Conservation (phyloP, 352 stramenopile genomes). For the Pythium myriotylum region DNA sequence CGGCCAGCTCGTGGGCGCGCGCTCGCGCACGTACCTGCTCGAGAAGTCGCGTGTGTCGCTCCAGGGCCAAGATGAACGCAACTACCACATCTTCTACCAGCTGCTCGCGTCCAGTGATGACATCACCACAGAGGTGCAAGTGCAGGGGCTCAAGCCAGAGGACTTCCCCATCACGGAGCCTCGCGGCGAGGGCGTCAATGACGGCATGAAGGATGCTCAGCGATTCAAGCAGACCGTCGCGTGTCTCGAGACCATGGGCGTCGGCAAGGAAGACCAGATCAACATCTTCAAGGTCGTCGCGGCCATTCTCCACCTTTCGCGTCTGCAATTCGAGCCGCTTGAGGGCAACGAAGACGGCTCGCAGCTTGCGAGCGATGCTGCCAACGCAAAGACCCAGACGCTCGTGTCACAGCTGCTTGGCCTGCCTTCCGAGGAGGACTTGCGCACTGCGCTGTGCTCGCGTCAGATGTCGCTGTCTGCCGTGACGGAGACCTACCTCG, state of each 20-base stretch:
- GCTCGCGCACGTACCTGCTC: constrained; percentile 84
- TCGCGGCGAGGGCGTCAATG: constrained; percentile 46
- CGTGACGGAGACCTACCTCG: constrained; percentile 80
- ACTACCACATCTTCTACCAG: constrained; percentile 99
- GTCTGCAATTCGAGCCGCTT: constrained; percentile 61
- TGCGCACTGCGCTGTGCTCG: constrained; percentile 71
- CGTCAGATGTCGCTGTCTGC: constrained; percentile 81
- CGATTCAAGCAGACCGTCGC: constrained; percentile 73
- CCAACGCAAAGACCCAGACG: constrained; percentile 50
- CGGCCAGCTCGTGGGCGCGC: constrained; percentile 77
- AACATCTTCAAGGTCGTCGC: constrained; percentile 81
- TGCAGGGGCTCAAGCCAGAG: constrained; percentile 69
- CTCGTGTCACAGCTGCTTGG: constrained; percentile 70
- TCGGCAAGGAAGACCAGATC: constrained; percentile 68
- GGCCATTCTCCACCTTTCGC: constrained; percentile 81
- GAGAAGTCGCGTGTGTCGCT: constrained; percentile 90
- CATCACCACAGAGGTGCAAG: constrained; percentile 57
- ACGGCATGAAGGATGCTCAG: constrained; percentile 71
- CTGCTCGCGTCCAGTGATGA: constrained; percentile 70
- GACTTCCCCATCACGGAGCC: constrained; percentile 86
- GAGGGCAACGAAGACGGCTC: constrained; percentile 72
- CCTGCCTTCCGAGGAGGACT: constrained; percentile 55
- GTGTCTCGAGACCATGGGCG: constrained; percentile 78
- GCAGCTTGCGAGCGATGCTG: constrained; percentile 49
- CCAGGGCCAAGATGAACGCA: constrained; percentile 93